phyloP scores from a whole-genome alignment of 2,329 filamentous ascomycete genomes.

The Alternaria atra region DNA sequence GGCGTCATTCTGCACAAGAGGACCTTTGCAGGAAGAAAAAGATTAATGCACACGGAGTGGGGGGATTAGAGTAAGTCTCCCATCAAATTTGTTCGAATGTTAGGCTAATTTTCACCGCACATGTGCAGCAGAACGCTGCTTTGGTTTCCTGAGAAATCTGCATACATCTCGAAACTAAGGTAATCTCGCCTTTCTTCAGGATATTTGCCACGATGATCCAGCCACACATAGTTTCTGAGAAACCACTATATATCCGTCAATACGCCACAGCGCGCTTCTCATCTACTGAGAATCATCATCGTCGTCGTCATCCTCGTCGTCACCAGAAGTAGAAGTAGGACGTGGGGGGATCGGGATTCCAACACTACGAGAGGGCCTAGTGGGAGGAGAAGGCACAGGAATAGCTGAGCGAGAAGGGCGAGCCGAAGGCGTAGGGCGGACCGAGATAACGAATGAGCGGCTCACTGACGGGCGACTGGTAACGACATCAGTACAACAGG shows the following conservation, averaged over 20 bases:
- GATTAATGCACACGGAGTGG: too few relatives aligned
- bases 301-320: constrained; percentile 12
- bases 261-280: background rate
- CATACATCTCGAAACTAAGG: too few relatives aligned
- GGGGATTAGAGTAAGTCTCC: too few relatives aligned
- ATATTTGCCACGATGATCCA: too few relatives aligned
- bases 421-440: constrained; percentile 7
- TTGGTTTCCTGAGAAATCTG: too few relatives aligned
- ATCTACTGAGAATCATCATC: background rate
- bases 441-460: constrained; percentile 20
- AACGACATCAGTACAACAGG: background rate
- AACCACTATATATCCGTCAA: background rate
- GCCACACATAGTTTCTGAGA: too few relatives aligned
- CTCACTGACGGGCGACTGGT: constrained; percentile 7
- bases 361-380: constrained; percentile 6
- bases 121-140: too few relatives aligned
- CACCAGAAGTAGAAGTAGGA: constrained; percentile 14
- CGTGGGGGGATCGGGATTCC: constrained; percentile 2
- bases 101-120: too few relatives aligned
- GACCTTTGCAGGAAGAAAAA: too few relatives aligned
- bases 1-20: too few relatives aligned
- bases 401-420: background rate
- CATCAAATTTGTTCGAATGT: too few relatives aligned
- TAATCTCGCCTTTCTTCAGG: too few relatives aligned
- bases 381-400: constrained; percentile 5